Evolutionary conservation across 2,329 filamentous ascomycete genomes (phyloP).

Genomic region (Microcera coccophila): DNA sequence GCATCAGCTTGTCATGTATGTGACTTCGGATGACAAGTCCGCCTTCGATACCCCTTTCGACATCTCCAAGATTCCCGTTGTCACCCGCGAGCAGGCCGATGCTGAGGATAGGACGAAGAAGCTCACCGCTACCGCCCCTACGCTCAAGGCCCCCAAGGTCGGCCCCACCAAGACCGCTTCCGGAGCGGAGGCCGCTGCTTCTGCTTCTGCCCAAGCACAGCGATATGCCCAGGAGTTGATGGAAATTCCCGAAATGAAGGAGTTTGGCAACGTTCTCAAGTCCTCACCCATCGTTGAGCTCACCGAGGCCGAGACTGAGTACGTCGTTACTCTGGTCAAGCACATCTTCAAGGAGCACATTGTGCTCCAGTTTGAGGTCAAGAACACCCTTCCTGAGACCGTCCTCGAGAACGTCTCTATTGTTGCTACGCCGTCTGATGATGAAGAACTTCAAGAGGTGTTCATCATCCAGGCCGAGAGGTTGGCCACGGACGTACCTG

Average conservation of each 20-base stretch:
- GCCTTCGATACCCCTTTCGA: slow-evolving; percentile 86
- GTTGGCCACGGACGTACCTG: slow-evolving; percentile 78
- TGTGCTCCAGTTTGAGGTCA: slow-evolving; percentile 94
- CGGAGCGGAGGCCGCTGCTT: slow-evolving; percentile 70
- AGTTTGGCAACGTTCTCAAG: slow-evolving; percentile 88
- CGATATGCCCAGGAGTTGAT: slow-evolving; percentile 85
- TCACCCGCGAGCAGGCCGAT: slow-evolving; percentile 92
- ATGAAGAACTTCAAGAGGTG: slow-evolving; percentile 82
- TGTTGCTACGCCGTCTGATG: slow-evolving; percentile 72
- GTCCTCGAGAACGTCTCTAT: slow-evolving; percentile 87
- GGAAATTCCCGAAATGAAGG: slow-evolving; percentile 84
- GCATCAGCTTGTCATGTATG: slow-evolving; percentile 96
- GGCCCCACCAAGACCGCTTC: slow-evolving; percentile 69
- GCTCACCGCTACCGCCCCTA: slow-evolving; percentile 86
- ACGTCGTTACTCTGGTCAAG: slow-evolving; percentile 89
- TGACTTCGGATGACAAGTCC: slow-evolving; percentile 84
- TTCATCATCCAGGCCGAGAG: slow-evolving; percentile 89
- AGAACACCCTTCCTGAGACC: slow-evolving; percentile 91
- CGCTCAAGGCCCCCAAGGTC: slow-evolving; percentile 85
- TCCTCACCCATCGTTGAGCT: slow-evolving; percentile 82
- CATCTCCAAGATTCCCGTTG: slow-evolving; percentile 82
- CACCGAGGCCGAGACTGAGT: slow-evolving; percentile 96
- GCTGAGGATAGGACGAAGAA: slow-evolving; percentile 97
- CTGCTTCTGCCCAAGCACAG: slow-evolving; percentile 75
- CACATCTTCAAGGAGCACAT: slow-evolving; percentile 97